Percentiles rank a stretch among this genome's conserved stretches.
phyloP scores from a whole-genome alignment of 176 grass and related monocot genomes.

The barley (Hordeum vulgare) region DNA sequence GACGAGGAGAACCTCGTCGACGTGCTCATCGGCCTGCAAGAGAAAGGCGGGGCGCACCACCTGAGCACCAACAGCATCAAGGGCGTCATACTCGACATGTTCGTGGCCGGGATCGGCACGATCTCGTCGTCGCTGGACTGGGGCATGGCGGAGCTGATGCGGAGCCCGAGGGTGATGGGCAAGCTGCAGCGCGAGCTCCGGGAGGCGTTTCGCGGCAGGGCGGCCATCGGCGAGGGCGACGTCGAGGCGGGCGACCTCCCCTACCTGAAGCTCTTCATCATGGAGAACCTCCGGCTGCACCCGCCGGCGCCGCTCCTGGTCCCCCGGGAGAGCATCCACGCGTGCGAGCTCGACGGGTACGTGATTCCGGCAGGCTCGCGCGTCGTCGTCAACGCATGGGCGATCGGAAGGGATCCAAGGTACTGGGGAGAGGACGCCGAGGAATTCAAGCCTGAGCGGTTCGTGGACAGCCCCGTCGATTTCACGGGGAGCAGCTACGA shows the following conservation, averaged over 20 bases:
- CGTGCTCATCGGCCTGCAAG: slow-evolving; percentile 24
- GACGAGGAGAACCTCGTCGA: slow-evolving; percentile 21
- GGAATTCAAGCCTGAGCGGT: background rate
- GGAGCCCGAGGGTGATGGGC: too few species aligned
- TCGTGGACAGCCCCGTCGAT: background rate
- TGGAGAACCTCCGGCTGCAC: slow-evolving; percentile 42
- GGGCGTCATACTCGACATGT: slow-evolving; percentile 31
- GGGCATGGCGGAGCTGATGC: too few species aligned
- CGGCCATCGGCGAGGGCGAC: too few species aligned
- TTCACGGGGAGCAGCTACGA: background rate
- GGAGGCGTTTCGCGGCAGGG: too few species aligned
- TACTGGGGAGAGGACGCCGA: too few species aligned
- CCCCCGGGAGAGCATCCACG: background rate
- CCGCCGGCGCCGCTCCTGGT: slow-evolving; percentile 2
- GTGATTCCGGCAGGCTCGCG: background rate
- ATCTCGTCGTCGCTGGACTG: too few species aligned
- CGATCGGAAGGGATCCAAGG: too few species aligned
- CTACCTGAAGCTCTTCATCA: slow-evolving; percentile 38
- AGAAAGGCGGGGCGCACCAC: background rate
- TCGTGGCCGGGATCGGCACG: slow-evolving; percentile 20
- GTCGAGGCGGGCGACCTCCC: background rate
- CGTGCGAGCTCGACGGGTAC: slow-evolving; percentile 28
- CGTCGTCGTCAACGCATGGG: background rate
- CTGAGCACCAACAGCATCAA: slow-evolving; percentile 22
- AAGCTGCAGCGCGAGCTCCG: too few species aligned